Conservation (phyloP, 805 yeast species). For the Candida multigemmis region DNA sequence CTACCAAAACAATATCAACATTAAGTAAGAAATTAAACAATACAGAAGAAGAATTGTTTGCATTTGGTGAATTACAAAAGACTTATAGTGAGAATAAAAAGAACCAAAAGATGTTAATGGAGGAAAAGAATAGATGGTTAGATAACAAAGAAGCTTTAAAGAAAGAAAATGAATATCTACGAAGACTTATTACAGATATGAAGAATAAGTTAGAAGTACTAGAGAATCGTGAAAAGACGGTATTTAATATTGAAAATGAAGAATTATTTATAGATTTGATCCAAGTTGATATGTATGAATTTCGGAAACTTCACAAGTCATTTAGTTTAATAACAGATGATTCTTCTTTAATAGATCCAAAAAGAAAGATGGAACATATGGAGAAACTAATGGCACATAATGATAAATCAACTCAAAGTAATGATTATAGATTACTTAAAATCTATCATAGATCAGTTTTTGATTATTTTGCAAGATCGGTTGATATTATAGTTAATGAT, state of each 20-base stretch:
- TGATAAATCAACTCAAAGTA: slow-evolving; percentile 3
- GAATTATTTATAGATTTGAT: slow-evolving; percentile 33
- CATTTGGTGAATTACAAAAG: slow-evolving; percentile 26
- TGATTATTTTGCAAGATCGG: slow-evolving; percentile 52
- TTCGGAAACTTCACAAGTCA: slow-evolving; percentile 40
- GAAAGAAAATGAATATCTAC: slow-evolving; percentile 27
- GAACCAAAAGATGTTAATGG: slow-evolving; percentile 32
- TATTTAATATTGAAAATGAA: no score
- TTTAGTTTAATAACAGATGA: slow-evolving; percentile 51
- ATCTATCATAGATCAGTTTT: slow-evolving; percentile 38
- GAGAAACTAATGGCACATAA: slow-evolving; percentile 3
- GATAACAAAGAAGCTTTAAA: slow-evolving; percentile 28
- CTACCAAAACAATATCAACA: slow-evolving; percentile 11
- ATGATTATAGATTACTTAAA: slow-evolving; percentile 9
- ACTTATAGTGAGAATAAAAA: slow-evolving; percentile 35
- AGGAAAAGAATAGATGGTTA: slow-evolving; percentile 36
- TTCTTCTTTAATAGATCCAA: slow-evolving; percentile 50
- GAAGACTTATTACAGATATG: no score
- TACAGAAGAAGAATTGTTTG: slow-evolving; percentile 9
- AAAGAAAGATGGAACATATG: slow-evolving; percentile 31
- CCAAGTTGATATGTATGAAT: slow-evolving; percentile 33
- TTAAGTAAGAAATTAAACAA: slow-evolving; percentile 13
- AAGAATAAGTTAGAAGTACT: no score
- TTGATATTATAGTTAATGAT: slow-evolving; percentile 48
- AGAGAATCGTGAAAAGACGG: no score